phyloP scores from a whole-genome alignment of 208 protist genomes.

The Blastocrithidia nonstop region DNA sequence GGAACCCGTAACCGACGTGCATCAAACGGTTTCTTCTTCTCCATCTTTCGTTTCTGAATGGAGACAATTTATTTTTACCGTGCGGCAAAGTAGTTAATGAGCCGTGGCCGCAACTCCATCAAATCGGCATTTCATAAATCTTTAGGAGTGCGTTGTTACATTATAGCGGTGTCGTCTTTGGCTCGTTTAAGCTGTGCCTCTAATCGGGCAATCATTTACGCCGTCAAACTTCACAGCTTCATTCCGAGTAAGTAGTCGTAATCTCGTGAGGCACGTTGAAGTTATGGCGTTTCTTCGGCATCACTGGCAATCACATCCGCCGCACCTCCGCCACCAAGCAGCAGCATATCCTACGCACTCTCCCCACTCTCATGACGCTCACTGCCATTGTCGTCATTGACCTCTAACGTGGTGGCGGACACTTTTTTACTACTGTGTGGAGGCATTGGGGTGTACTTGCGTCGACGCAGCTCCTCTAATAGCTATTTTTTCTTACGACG shows the following conservation, averaged over 20 bases:
- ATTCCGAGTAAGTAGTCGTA: conserved; percentile 99
- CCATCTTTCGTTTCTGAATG: conserved; percentile 71
- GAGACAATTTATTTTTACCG: conserved; percentile 51
- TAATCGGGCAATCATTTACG: conserved; percentile 91
- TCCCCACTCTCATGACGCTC: conserved; percentile 1
- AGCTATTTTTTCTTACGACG: conserved; percentile 88
- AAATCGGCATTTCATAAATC: conserved; percentile 86
- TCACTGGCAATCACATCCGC: conserved; percentile 6
- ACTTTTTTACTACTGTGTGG: conserved; percentile 73
- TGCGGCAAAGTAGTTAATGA: conserved; percentile 43
- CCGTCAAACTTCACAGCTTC: conserved; percentile 94
- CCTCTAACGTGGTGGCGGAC: conserved; percentile 57
- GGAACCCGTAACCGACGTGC: conserved; percentile 53
- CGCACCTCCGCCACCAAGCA: conserved; percentile 8
- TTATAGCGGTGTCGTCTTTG: conserved; percentile 48
- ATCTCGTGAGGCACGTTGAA: conserved; percentile 44
- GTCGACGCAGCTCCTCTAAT: conserved; percentile 80
- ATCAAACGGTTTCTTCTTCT: conserved; percentile 72
- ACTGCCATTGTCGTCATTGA: conserved; percentile 11
- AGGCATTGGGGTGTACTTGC: conserved; percentile 83
- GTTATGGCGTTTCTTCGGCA: conserved; percentile 25
- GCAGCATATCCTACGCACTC: conserved; percentile 6
- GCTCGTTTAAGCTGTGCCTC: conserved; percentile 70
- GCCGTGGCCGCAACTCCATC: conserved; percentile 34
- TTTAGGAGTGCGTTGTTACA: conserved; percentile 62